phyloP scores from a whole-genome alignment of 1,284 basidiomycete species.

The Ustilago nuda region DNA sequence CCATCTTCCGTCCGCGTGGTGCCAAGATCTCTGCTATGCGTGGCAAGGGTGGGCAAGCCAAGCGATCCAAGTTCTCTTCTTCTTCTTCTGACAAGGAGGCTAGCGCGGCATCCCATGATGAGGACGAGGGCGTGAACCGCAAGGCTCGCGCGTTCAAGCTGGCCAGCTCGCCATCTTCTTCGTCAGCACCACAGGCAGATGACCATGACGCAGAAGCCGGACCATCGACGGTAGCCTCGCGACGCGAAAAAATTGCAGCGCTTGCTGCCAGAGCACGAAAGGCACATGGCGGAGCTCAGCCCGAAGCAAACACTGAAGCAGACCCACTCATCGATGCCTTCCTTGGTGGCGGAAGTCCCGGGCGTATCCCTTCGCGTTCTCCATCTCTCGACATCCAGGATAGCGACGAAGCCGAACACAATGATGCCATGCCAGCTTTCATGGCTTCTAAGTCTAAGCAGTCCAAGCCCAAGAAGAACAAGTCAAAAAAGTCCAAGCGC shows the following conservation, averaged over 20 bases:
- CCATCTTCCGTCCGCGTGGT: conserved; percentile 27
- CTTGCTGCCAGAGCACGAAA: conserved; percentile 33
- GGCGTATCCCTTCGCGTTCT: conserved; percentile 24
- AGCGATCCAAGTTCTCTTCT: conserved; percentile 27
- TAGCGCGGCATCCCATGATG: conserved; percentile 12
- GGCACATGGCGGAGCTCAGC: conserved; percentile 17
- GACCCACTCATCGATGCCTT: conserved; percentile 37
- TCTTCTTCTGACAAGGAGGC: conserved; percentile 24
- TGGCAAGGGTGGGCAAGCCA: conserved; percentile 17
- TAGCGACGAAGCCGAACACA: conserved; percentile 43
- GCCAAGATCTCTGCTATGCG: conserved; percentile 44
- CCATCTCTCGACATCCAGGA: conserved; percentile 40
- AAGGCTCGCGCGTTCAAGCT: conserved; percentile 38
- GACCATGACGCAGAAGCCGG: conserved; percentile 9
- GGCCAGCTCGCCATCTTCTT: conserved; percentile 23
- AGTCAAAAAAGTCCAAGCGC: conserved; percentile 18
- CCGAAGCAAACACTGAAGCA: conserved; percentile 1
- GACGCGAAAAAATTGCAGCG: conserved; percentile 36
- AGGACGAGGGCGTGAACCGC: conserved; percentile 15
- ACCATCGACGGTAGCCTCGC: conserved; percentile 11
- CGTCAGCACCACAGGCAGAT: conserved; percentile 8
- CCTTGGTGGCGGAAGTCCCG: conserved; percentile 19
- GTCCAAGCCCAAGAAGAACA: conserved; percentile 4
- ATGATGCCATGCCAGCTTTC: conserved; percentile 43
- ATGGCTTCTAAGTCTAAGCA: conserved; percentile 11